Base-by-base conservation (phyloP, 2,329 filamentous ascomycete species). In the Epichloe scottii region DNA sequence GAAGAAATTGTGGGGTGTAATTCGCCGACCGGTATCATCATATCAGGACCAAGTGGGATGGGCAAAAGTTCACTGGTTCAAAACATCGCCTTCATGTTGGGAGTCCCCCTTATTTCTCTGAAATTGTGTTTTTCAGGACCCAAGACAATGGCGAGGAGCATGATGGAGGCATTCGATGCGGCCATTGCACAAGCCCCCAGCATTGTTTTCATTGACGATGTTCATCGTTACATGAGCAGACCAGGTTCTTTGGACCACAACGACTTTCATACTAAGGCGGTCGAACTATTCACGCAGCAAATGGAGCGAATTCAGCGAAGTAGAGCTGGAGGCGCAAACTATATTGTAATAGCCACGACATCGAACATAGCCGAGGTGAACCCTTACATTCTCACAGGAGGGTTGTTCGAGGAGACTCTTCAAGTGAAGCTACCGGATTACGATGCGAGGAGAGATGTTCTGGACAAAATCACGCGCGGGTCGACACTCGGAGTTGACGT, bases 301-400 rank as follows among this genome's bases (percentile, higher is more conserved):
- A 94, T 97, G 85, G 86, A 89, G 60, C 83, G 86, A 51, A 74
- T 97, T 30, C 26, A 30, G 8, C 26, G 38, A 73, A 85, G 55
- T 81, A 87, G 51, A 82, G 83, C 55, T 83, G 84, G 3, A 81
- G 80, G 72, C 3, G 87, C 87, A 62, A 85, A 86, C 1, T 87
- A 97, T 8, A 84, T 97, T 34, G 87, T 95, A 14, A 77, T 97
- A 48, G 93, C 90, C 1, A 93, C 93, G 3, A 96, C 91, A 0
- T 95, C 95, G 63, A 77, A 85, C 37, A 86, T 89, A 0, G 89
- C 95, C 60, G 89, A 85, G 58, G 73, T 98, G 37, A 89, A 97
- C 60, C 84, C 89, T 0, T 82, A 83, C 0, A 70, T 94, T 34
- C 78, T 84, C 59, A 77, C 83, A 65, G 83, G 79, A 50, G 90